Evolutionary conservation across 495 filamentous ascomycete genomes (phyloP).

Genomic region (Tuber melanosporum): DNA sequence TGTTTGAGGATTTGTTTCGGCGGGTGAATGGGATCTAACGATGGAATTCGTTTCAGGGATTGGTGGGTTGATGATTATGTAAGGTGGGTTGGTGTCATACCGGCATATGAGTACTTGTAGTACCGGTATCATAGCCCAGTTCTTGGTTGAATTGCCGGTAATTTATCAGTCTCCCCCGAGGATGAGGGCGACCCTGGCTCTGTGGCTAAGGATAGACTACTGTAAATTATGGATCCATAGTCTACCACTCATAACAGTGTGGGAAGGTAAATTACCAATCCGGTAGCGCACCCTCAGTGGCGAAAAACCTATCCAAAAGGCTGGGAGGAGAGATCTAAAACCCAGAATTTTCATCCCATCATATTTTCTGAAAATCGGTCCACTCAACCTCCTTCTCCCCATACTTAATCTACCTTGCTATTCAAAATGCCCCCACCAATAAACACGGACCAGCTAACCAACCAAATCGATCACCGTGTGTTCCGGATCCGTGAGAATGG

Average conservation of each 20-base stretch:
- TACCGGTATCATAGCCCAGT: too few relatives aligned
- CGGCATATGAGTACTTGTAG: too few relatives aligned
- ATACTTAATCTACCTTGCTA: neutral
- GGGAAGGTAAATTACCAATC: too few relatives aligned
- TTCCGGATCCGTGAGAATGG: neutral
- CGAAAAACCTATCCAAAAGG: neutral
- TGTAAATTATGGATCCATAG: too few relatives aligned
- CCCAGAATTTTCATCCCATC: neutral
- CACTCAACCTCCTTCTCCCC: neutral
- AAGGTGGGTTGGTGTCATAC: neutral
- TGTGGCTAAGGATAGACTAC: neutral
- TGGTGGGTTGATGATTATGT: neutral
- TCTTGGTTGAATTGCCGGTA: too few relatives aligned
- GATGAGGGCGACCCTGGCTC: neutral
- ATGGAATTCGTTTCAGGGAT: neutral
- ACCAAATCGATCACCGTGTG: neutral
- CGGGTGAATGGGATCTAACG: neutral
- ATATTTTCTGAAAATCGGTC: neutral
- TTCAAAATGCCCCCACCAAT: neutral
- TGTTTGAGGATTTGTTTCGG: neutral
- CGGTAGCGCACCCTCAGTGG: neutral
- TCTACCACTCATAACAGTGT: too few relatives aligned
- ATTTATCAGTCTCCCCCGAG: too few relatives aligned
- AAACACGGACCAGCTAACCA: neutral
- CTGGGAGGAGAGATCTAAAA: neutral